A percentile compares a stretch with the other conserved stretches of the same genome.
phyloP scores from a whole-genome alignment of 2,329 filamentous ascomycete species.

The Lasiodiplodia gonubiensis region DNA sequence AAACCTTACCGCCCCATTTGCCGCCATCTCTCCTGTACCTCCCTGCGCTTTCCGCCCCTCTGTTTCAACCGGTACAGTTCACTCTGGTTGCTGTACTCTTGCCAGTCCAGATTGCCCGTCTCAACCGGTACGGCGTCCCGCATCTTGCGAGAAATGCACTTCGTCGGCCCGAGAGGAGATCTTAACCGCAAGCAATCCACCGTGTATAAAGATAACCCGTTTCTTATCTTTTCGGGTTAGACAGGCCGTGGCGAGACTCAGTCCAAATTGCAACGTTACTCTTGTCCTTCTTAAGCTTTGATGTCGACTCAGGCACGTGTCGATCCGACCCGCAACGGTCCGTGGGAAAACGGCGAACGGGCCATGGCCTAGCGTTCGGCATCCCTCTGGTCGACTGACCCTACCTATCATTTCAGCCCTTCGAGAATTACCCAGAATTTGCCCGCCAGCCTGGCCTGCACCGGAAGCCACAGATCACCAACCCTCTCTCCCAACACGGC shows the following conservation, averaged over 20 bases:
- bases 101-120: neutral
- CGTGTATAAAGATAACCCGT: constrained; percentile 10
- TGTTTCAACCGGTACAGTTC: neutral
- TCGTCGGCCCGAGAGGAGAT: constrained; percentile 11
- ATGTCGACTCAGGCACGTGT: neutral
- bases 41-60: neutral
- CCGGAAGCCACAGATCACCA: neutral
- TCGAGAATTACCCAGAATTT: neutral
- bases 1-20: neutral
- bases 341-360: neutral
- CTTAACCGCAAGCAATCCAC: neutral
- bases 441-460: neutral
- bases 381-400: neutral
- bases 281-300: constrained; percentile 16
- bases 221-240: constrained; percentile 4
- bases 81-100: neutral
- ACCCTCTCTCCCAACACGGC: neutral
- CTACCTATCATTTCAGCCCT: constrained; percentile 6
- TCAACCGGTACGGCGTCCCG: neutral
- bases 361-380: neutral
- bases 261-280: constrained; percentile 21
- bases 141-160: neutral
- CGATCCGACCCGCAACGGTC: constrained; percentile 17
- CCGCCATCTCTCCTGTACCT: neutral
- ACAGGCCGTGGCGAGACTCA: constrained; percentile 3